phyloP scores from a whole-genome alignment of 106 monocot genomes.

The Narthecium ossifragum region DNA sequence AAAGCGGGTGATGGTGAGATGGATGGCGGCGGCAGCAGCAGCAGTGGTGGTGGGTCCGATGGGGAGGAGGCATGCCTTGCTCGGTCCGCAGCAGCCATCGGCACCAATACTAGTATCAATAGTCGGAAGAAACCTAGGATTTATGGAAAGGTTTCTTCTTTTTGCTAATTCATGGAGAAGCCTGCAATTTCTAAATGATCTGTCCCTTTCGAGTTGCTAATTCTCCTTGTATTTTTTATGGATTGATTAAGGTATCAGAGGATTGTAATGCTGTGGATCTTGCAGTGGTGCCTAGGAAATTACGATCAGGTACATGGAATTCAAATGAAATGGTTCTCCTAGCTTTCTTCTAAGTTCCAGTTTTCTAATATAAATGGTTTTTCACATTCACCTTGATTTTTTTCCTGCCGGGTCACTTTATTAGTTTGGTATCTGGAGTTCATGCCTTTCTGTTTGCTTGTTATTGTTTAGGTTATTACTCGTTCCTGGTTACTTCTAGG shows the following conservation, averaged over 20 bases:
- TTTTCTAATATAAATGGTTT: not conserved
- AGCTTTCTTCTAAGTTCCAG: not conserved
- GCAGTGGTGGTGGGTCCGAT: not conserved
- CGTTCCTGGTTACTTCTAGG: not conserved
- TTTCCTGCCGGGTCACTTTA: slow-evolving; percentile 1
- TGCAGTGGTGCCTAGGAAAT: slow-evolving; percentile 32
- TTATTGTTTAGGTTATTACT: not conserved
- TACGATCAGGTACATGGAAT: slow-evolving; percentile 30
- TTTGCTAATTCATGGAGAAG: too few species aligned
- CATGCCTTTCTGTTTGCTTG: not conserved
- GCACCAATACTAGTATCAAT: not conserved
- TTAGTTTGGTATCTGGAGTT: not conserved
- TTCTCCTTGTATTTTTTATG: slow-evolving; percentile 1
- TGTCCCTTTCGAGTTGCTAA: not conserved
- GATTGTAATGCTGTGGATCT: slow-evolving; percentile 29
- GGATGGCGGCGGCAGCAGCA: not conserved
- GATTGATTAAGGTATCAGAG: slow-evolving; percentile 14
- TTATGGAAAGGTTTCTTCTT: slow-evolving; percentile 24
- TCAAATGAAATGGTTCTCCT: not conserved
- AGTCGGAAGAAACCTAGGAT: slow-evolving; percentile 27
- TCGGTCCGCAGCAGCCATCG: not conserved
- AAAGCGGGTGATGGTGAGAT: not conserved
- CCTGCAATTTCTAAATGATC: not conserved
- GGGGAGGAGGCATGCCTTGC: slow-evolving; percentile 11
- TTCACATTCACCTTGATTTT: not conserved